Base-by-base conservation (phyloP, 192 early-diverging fungal species). In the Entrophospora sp. region DNA sequence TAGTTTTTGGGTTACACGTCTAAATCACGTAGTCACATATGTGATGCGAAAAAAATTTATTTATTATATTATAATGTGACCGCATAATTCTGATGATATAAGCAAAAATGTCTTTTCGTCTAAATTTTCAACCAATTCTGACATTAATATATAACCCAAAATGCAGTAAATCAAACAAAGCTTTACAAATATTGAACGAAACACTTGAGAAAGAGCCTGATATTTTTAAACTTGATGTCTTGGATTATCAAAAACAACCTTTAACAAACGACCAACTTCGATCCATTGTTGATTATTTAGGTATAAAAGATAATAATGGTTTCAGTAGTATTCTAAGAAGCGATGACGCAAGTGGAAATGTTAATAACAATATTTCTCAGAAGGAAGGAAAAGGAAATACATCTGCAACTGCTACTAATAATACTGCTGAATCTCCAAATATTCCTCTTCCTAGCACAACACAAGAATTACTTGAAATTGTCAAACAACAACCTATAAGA, bases 181-280 rank as follows among this genome's bases (percentile, higher is more conserved):
- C 34, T 12, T n/a, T 36, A n/a, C 37, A 31, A 57, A 57, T 57
- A 36, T 34, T 57, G 22, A n/a, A 36, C 24, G 30, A 57, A 37
- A 22, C 34, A 22, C 37, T 57, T 36, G 28, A 36, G 37, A 34
- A 36, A 57, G 32, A 22, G 10, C 55, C 55, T 13, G 55, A 10
- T 44, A 8, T 31, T 13, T 64, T 61, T 16, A 61, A 20, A 18
- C 24, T 61, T 27, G 59, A 61, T n/a, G 0, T 61, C n/a, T 22
- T 61, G 4, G 59, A 61, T 30, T 40, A 61, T 28, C 59, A 61
- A 44, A 61, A 61, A 44, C 28, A 44, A 10, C 59, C 59, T 4
- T 25, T 18, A 16, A 61, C 59, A 5, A 27, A 42, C 27, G 59
- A 61, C 30, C 59, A 61, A 61, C 18, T 61, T 14, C 12, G 14